These are phyloP conservation scores for Protomyces arabidopsidicola DNA, from an alignment of 1,139 yeast genomes.

Conservation along the genomic window DNA sequence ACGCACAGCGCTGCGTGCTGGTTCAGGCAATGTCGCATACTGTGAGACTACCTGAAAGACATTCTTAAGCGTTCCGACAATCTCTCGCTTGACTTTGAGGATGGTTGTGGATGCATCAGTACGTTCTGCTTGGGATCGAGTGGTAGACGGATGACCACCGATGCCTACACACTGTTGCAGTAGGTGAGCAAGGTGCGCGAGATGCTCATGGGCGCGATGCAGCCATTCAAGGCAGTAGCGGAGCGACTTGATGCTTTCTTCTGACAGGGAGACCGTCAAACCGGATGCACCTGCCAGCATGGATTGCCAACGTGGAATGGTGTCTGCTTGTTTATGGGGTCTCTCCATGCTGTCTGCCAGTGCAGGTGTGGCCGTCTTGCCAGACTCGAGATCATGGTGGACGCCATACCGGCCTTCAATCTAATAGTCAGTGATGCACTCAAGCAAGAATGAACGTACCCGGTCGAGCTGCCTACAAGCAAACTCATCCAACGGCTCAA, in stretches of 20 bases:
- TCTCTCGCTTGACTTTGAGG: constrained; percentile 59
- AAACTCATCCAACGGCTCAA: constrained; percentile 36
- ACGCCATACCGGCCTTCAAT: constrained; percentile 9
- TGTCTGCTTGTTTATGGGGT: constrained; percentile 1
- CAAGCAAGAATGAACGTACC: constrained; percentile 35
- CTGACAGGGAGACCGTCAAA: constrained; percentile 46
- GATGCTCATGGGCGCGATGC: constrained; percentile 68
- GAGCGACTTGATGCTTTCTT: constrained; percentile 65
- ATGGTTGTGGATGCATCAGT: constrained; percentile 34
- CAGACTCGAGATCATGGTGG: constrained; percentile 8
- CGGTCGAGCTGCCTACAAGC: constrained; percentile 37
- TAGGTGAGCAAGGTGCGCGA: constrained; percentile 56
- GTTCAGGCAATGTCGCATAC: constrained; percentile 73
- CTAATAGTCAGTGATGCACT: neutral
- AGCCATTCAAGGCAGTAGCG: constrained; percentile 69
- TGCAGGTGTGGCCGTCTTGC: neutral
- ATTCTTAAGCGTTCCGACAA: constrained; percentile 81
- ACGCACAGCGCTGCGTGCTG: constrained; percentile 79
- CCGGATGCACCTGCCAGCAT: constrained; percentile 45
- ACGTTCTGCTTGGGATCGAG: constrained; percentile 34
- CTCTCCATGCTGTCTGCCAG: neutral
- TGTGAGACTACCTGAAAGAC: constrained; percentile 81
- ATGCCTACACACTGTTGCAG: constrained; percentile 39
- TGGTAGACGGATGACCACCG: constrained; percentile 43
- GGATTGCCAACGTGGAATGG: constrained; percentile 39